phyloP scores from a whole-genome alignment of 2,329 filamentous ascomycete species.

The Bipolaris oryzae region DNA sequence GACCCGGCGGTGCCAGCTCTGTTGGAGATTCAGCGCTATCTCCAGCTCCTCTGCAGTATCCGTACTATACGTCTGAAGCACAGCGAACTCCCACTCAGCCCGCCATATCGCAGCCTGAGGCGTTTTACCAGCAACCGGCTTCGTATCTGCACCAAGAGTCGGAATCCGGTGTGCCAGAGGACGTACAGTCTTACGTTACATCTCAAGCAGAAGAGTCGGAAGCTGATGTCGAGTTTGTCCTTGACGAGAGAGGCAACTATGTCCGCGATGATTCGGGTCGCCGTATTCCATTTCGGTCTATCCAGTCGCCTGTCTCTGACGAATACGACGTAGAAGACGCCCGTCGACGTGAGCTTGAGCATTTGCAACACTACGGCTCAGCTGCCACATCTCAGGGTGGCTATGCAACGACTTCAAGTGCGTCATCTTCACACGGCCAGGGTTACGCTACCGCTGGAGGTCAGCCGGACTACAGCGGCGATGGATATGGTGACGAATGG shows the following conservation, averaged over 20 bases:
- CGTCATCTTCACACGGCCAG: conserved; percentile 26
- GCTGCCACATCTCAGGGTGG: conserved; percentile 36
- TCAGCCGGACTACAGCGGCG: conserved; percentile 46
- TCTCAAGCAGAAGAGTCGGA: conserved; percentile 44
- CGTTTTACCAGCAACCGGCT: conserved; percentile 48
- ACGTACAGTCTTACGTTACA: conserved; percentile 46
- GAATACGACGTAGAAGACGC: conserved; percentile 63
- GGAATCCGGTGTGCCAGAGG: conserved; percentile 35
- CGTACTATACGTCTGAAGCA: conserved; percentile 27
- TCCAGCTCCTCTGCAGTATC: conserved; percentile 37
- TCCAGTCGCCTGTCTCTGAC: conserved; percentile 50
- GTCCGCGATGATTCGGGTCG: conserved; percentile 45
- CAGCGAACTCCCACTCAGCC: conserved; percentile 30
- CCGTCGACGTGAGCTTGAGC: conserved; percentile 55
- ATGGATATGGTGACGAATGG: conserved; percentile 48
- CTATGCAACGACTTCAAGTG: conserved; percentile 37
- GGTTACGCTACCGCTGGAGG: conserved; percentile 26
- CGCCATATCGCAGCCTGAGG: conserved; percentile 42
- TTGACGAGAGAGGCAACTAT: conserved; percentile 46
- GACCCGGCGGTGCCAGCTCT: conserved; percentile 24
- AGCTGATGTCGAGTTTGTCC: conserved; percentile 47
- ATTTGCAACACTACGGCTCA: conserved; percentile 54
- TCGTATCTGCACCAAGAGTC: conserved; percentile 44
- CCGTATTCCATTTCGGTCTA: conserved; percentile 42
- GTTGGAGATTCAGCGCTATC: conserved; percentile 27